phyloP scores from a whole-genome alignment of 2,329 filamentous ascomycete genomes.

The Pseudopithomyces chartarum region DNA sequence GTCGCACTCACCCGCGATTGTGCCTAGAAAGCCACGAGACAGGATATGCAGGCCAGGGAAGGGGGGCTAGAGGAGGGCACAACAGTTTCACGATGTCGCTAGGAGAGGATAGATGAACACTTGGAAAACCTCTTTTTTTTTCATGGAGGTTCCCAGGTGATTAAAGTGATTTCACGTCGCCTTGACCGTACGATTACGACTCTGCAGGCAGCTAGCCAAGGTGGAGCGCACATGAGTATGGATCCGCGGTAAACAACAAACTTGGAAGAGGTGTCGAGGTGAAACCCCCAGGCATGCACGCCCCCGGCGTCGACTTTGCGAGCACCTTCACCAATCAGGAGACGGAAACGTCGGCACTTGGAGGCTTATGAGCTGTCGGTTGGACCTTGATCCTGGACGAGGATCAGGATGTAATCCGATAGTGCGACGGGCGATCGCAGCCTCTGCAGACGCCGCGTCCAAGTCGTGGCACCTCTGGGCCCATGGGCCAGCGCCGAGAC shows the following conservation, averaged over 20 bases:
- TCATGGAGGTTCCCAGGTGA: slow-evolving; percentile 9
- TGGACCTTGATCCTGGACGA: slow-evolving; percentile 27
- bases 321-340: slow-evolving; percentile 33
- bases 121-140: neutral
- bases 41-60: slow-evolving; percentile 26
- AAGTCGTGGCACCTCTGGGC: slow-evolving; percentile 6
- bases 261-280: slow-evolving; percentile 38
- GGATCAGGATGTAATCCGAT: slow-evolving; percentile 27
- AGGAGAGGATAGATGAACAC: neutral
- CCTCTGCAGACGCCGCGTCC: slow-evolving; percentile 6
- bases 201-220: slow-evolving; percentile 12
- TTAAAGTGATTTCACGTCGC: slow-evolving; percentile 16
- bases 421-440: slow-evolving; percentile 31
- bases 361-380: slow-evolving; percentile 29
- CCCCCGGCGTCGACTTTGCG: slow-evolving; percentile 22
- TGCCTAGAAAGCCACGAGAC: slow-evolving; percentile 12
- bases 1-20: slow-evolving; percentile 21
- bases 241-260: slow-evolving; percentile 38
- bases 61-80: neutral
- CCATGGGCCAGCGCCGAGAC: neutral
- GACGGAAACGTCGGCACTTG: slow-evolving; percentile 11
- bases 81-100: slow-evolving; percentile 10
- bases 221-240: slow-evolving; percentile 5
- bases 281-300: slow-evolving; percentile 32
- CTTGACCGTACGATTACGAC: slow-evolving; percentile 12